phyloP scores from a whole-genome alignment of 2,329 filamentous ascomycete genomes.

The Fusarium sp. region DNA sequence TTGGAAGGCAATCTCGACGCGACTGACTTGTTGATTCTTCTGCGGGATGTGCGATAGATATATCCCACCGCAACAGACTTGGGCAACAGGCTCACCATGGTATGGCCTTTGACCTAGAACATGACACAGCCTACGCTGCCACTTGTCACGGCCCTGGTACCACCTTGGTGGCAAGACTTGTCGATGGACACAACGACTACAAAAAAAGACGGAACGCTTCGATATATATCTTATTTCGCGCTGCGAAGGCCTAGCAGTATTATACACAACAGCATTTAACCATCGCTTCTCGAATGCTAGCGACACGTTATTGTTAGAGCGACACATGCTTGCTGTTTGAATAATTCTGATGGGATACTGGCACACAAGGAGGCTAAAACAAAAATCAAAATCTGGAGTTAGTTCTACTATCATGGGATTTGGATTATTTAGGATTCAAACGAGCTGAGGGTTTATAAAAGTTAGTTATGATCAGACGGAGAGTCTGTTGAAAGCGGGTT shows the following conservation, averaged over 20 bases:
- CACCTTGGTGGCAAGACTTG: slow-evolving; percentile 15
- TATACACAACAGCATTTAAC: slow-evolving; percentile 36
- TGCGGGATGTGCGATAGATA: slow-evolving; percentile 46
- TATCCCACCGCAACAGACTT: slow-evolving; percentile 42
- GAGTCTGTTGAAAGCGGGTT: slow-evolving; percentile 18
- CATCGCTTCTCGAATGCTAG: slow-evolving; percentile 17
- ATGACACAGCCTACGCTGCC: neutral
- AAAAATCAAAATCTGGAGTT: slow-evolving; percentile 11
- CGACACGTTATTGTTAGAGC: slow-evolving; percentile 20
- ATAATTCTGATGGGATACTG: slow-evolving; percentile 9
- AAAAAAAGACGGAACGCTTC: slow-evolving; percentile 16
- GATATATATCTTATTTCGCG: slow-evolving; percentile 17
- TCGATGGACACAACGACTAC: slow-evolving; percentile 35
- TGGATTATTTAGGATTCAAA: slow-evolving; percentile 11
- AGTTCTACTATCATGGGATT: slow-evolving; percentile 9
- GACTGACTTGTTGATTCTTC: slow-evolving; percentile 41
- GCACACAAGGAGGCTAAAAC: slow-evolving; percentile 24
- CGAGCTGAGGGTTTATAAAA: slow-evolving; percentile 19
- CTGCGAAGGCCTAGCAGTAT: slow-evolving; percentile 27
- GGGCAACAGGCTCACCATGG: slow-evolving; percentile 19
- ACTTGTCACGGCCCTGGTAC: slow-evolving; percentile 12
- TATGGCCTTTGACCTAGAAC: slow-evolving; percentile 4
- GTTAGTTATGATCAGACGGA: slow-evolving; percentile 27
- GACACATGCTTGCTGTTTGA: slow-evolving; percentile 5
- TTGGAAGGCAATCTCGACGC: slow-evolving; percentile 43